These are phyloP conservation scores for Calophaca sinica DNA, from an alignment of 306 rosid species.

Conservation along the genomic window DNA sequence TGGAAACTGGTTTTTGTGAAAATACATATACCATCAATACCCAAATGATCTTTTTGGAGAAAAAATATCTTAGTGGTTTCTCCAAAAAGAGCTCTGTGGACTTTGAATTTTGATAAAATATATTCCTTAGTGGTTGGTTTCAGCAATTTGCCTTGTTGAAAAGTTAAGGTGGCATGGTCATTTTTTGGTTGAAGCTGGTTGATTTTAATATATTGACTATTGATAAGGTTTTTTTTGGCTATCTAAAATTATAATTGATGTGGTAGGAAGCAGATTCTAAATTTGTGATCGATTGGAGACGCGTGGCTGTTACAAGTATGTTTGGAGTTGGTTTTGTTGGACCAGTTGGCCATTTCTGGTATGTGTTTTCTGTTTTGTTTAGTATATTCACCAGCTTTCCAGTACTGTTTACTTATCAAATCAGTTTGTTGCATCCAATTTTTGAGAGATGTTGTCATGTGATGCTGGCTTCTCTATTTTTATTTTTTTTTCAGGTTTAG, in stretches of 20 bases:
- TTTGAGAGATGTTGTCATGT: neutral
- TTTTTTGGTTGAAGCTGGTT: conserved; percentile 16
- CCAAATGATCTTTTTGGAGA: neutral
- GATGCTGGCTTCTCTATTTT: neutral
- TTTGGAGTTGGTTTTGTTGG: conserved; percentile 89
- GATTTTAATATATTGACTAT: neutral
- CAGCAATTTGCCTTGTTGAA: too few species aligned
- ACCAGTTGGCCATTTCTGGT: conserved; percentile 94
- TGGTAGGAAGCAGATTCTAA: conserved; percentile 49
- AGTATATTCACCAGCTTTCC: conserved; percentile 25
- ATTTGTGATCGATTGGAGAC: conserved; percentile 68
- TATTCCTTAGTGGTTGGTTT: too few species aligned
- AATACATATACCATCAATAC: neutral
- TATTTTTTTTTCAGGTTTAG: conserved; percentile 4
- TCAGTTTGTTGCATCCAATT: conserved; percentile 30
- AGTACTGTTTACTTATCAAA: neutral
- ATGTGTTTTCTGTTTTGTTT: conserved; percentile 39
- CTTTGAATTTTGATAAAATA: conserved; percentile 27
- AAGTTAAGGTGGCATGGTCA: neutral
- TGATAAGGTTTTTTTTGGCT: neutral
- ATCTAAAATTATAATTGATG: neutral
- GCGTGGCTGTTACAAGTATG: conserved; percentile 76
- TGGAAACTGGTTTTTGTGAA: neutral
- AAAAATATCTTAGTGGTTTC: too few species aligned
- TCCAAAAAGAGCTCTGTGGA: neutral